phyloP scores from a whole-genome alignment of 2,329 filamentous ascomycete species.

The Hymenoscyphus repandus region DNA sequence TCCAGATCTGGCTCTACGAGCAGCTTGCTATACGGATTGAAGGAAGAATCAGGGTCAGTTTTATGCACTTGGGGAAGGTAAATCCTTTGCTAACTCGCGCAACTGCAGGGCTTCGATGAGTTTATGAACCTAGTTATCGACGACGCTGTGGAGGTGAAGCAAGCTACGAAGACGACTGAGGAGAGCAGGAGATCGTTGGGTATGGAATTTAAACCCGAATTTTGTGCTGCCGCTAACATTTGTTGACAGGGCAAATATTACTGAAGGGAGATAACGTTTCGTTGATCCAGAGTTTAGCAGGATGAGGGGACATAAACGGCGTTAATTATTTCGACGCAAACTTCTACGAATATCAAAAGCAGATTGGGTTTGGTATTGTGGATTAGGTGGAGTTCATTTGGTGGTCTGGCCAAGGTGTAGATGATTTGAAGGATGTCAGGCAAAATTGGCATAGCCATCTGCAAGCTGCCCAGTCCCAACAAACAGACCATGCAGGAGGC shows the following conservation, averaged over 20 bases:
- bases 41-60: constrained; percentile 83
- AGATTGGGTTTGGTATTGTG: constrained; percentile 7
- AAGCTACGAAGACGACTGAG: constrained; percentile 74
- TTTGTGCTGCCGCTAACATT: constrained; percentile 26
- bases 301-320: constrained; percentile 23
- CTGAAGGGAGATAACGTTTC: constrained; percentile 65
- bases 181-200: constrained; percentile 76
- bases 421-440: constrained; percentile 5
- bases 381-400: constrained; percentile 11
- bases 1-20: constrained; percentile 96
- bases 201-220: constrained; percentile 40
- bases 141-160: constrained; percentile 87
- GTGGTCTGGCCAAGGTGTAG: constrained; percentile 10
- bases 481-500: constrained; percentile 71
- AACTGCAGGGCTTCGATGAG: constrained; percentile 82
- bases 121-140: constrained; percentile 99
- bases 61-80: not conserved
- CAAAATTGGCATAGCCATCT: constrained; percentile 24
- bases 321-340: constrained; percentile 18
- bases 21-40: constrained; percentile 92
- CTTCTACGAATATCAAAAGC: constrained; percentile 17
- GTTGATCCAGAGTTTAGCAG: constrained; percentile 46
- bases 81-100: constrained; percentile 16
- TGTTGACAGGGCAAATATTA: constrained; percentile 54
- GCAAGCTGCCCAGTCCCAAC: constrained; percentile 63